These are phyloP conservation scores for Cytospora leucostoma DNA, from an alignment of 2,329 filamentous ascomycete genomes.

Conservation along the genomic window DNA sequence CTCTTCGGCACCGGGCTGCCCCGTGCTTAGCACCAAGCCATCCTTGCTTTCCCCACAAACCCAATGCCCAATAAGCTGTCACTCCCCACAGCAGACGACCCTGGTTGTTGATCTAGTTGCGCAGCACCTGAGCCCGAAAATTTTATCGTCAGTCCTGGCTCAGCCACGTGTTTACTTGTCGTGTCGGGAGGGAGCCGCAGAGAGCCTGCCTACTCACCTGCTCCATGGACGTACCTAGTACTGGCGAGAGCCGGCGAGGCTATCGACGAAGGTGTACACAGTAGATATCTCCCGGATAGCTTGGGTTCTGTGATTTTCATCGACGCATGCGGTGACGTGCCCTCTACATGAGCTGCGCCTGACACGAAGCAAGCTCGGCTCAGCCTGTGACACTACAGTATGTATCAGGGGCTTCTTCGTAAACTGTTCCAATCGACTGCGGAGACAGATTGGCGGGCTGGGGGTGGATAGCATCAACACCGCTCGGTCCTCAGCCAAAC, in stretches of 20 bases:
- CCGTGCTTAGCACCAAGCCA: no score
- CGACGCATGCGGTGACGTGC: constrained; percentile 18
- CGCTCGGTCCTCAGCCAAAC: constrained; percentile 12
- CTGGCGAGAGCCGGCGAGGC: no score
- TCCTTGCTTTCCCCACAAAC: no score
- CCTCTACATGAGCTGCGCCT: no score
- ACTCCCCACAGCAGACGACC: no score
- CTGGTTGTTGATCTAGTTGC: no score
- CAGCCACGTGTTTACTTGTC: background rate
- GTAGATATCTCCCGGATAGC: background rate
- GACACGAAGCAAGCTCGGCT: constrained; percentile 15
- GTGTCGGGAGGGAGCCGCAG: constrained; percentile 21
- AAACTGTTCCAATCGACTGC: constrained; percentile 24
- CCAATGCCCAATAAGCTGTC: no score
- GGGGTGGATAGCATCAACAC: constrained; percentile 25
- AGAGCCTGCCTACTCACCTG: constrained; percentile 6
- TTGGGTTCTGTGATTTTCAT: constrained; percentile 7
- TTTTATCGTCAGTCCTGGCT: no score
- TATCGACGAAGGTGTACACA: no score
- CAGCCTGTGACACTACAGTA: constrained; percentile 16
- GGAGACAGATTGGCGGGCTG: constrained; percentile 21
- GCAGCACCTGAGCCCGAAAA: no score
- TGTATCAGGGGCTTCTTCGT: constrained; percentile 18
- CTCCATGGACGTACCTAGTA: background rate
- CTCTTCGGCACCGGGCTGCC: no score